phyloP scores from a whole-genome alignment of 441 rosid genomes.

The Pelargonium cotyledonis region DNA sequence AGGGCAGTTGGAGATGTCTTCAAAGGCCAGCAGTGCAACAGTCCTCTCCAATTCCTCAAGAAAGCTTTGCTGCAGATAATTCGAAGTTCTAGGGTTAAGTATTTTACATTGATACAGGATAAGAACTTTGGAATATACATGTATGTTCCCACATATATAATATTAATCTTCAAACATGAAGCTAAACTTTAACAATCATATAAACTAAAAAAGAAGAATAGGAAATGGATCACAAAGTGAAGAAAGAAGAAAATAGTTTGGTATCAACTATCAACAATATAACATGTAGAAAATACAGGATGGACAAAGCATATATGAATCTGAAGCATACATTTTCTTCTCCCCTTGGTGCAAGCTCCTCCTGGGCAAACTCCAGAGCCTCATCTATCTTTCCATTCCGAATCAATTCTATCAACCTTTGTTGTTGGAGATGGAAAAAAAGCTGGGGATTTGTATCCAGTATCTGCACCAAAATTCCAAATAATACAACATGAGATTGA shows the following conservation, averaged over 20 bases:
- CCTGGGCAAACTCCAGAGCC: constrained; percentile 96
- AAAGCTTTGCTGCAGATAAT: constrained; percentile 62
- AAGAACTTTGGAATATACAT: background rate
- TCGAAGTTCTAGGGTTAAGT: constrained; percentile 8
- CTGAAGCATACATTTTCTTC: constrained; percentile 67
- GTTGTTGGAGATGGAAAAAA: constrained; percentile 98
- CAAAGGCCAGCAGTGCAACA: constrained; percentile 81
- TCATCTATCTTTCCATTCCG: constrained; percentile 84
- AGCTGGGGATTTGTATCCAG: constrained; percentile 89
- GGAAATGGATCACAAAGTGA: background rate
- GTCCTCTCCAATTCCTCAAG: constrained; percentile 93
- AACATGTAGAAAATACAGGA: background rate
- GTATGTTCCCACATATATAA: background rate
- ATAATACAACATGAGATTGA: background rate
- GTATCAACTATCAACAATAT: background rate
- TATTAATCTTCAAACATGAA: background rate
- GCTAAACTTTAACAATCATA: background rate
- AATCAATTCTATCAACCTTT: constrained; percentile 85
- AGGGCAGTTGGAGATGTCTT: constrained; percentile 76
- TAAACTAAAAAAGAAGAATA: too few species aligned
- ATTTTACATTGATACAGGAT: background rate
- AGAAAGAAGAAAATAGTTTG: background rate
- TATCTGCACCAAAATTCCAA: constrained; percentile 42
- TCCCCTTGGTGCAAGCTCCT: constrained; percentile 95
- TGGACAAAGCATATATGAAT: constrained; percentile 16